Evolutionary conservation across 2,329 filamentous ascomycete species (phyloP), one percentile per base, ranked within the genome.

Genomic region (Diaporthe destruens): DNA sequence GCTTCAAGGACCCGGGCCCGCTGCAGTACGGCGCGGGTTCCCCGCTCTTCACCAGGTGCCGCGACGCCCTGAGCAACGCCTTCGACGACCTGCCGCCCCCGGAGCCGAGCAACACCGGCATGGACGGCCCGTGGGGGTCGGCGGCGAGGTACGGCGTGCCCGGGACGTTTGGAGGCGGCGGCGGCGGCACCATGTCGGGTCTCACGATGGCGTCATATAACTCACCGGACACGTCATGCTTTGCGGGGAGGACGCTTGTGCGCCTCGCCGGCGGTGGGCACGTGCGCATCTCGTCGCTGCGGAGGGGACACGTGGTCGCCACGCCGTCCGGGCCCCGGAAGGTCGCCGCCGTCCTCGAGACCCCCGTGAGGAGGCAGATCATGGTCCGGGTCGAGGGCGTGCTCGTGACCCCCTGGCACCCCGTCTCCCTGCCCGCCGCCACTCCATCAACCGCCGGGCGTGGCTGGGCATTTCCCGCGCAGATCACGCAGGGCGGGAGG

Each of bases 1-100:
- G 86, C 0, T 91, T 91, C 84, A 90, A 90, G 76, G 90, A 91
- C 73, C 81, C 86, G 0, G 89, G 89, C 0, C 87, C 89, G 5
- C 83, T 88, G 8, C 82, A 84, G 74, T 91, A 91, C 75, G 85
- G 88, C 20, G 76, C 76, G 0, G 77, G 83, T 1, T 89, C 86
- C 67, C 82, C 85, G 0, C 81, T 91, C 3, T 91, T 92, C 77
- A 77, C 79, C 18, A 75, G 78, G 7, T 90, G 86, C 76, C 82
- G 88, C 11, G 82, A 87, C 61, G 76, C 79, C 1, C 83, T 91
- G 0, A 86, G 89, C 71, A 75, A 75, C 0, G 84, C 84, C 0
- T 89, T 89, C 74, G 85, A 89, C 72, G 79, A 75, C 7, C 79
- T 87, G 0, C 84, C 85, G 0, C 77, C 85, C 0, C 87, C 87